Base-by-base conservation (phyloP, 139 green algal genomes). In the Edaphochlamys debaryana region DNA sequence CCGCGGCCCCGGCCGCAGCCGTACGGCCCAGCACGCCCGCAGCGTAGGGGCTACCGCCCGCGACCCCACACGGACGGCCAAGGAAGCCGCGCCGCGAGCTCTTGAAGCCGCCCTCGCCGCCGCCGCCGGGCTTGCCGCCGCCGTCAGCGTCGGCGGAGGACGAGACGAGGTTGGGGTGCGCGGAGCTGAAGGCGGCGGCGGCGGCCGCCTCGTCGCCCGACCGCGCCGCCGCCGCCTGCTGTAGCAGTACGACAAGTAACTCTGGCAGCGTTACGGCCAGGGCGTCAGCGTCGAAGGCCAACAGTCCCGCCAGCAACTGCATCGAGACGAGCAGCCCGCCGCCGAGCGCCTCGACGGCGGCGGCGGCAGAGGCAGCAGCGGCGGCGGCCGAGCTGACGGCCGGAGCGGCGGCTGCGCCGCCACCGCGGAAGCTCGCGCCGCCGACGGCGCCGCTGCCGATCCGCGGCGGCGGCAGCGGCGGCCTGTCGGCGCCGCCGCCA, bases 201-300 rank as follows among this genome's bases (percentile, higher is more conserved):
- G n/a, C 25, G 4, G n/a, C 36, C 15, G 75, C 37, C 48, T 73
- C 74, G 13, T 80, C 58, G 40, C 63, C 19, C 40, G 17, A 50
- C 32, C 56, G 69, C 0, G 69, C n/a, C n/a, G n/a, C n/a, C n/a
- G n/a, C 62, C 40, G 45, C 68, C 54, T 85, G 84, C 45, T 82
- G 77, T 48, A 88, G 54, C 45, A 85, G 77, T 0, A 50, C 15
- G 6, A 88, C 84, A 48, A 88, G 76, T 37, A 88, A 69, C 77
- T 88, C 77, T 9, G 84, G 84, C 0, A 77, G 84, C 36, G 77
- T 85, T 41, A n/a, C 54, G 2, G 63, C n/a, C 9, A 88, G 76
- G 2, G 70, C 75, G 36, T 82, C 77, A 0, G 84, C 52, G 32
- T 73, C 69, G 6, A 88, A 78, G 7, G 68, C 69, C 6, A 66